A percentile compares a stretch with the other conserved stretches of the same genome.
These are phyloP conservation scores for Moniliophthora roreri DNA, from an alignment of 1,284 basidiomycete genomes.

Conservation along the genomic window DNA sequence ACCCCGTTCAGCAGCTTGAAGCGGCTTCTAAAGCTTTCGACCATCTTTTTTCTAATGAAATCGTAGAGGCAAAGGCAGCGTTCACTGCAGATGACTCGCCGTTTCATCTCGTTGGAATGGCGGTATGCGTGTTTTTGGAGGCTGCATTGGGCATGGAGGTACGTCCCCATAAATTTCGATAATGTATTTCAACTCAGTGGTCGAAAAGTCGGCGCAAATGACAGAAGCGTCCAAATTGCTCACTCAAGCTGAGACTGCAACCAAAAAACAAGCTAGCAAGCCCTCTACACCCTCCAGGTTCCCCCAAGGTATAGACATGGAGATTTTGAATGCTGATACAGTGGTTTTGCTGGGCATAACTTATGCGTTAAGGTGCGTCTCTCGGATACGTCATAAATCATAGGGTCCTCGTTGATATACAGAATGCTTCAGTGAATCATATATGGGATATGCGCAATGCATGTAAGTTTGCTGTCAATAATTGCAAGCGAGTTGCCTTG, in stretches of 20 bases:
- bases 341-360: slow-evolving; percentile 68
- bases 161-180: slow-evolving; percentile 17
- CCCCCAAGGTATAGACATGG: slow-evolving; percentile 67
- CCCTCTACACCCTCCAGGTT: slow-evolving; percentile 43
- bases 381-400: background rate
- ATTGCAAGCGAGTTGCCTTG: slow-evolving; percentile 7
- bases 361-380: slow-evolving; percentile 60
- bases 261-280: slow-evolving; percentile 53
- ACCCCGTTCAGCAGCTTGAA: slow-evolving; percentile 32
- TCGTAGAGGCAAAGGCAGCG: slow-evolving; percentile 48
- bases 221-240: slow-evolving; percentile 57
- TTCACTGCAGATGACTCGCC: slow-evolving; percentile 57
- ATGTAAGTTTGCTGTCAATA: slow-evolving; percentile 38
- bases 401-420: slow-evolving; percentile 9
- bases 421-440: slow-evolving; percentile 56
- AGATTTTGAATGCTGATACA: slow-evolving; percentile 70
- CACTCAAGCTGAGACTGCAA: slow-evolving; percentile 55
- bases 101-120: slow-evolving; percentile 70
- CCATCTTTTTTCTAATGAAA: slow-evolving; percentile 65
- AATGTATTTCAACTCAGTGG: slow-evolving; percentile 2
- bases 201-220: slow-evolving; percentile 45
- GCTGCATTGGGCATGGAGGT: slow-evolving; percentile 83
- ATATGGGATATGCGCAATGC: slow-evolving; percentile 78
- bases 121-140: slow-evolving; percentile 72
- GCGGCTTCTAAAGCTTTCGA: slow-evolving; percentile 65